These are phyloP conservation scores for Aureobasidium mangrovei DNA, from an alignment of 2,329 filamentous ascomycete genomes.

Conservation along the genomic window DNA sequence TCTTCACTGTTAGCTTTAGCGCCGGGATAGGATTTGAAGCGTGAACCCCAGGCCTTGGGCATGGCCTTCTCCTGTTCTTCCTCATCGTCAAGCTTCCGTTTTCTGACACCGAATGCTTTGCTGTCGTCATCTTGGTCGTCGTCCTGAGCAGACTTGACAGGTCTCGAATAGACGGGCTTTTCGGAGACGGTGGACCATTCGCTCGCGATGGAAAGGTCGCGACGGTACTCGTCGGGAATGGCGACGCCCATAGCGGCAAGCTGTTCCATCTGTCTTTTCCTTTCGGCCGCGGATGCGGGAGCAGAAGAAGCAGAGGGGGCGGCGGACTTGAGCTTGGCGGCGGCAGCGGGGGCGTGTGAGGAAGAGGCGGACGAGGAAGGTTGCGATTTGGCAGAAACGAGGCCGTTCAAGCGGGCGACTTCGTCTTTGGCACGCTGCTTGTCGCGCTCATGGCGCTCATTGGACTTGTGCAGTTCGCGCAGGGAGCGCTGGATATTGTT, in stretches of 20 bases:
- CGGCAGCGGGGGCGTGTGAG: slow-evolving; percentile 26
- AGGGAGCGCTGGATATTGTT: slow-evolving; percentile 81
- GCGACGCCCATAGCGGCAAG: slow-evolving; percentile 78
- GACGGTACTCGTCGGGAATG: slow-evolving; percentile 68
- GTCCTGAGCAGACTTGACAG: slow-evolving; percentile 29
- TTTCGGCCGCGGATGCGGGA: slow-evolving; percentile 52
- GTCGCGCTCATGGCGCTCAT: slow-evolving; percentile 72
- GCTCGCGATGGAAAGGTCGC: slow-evolving; percentile 77
- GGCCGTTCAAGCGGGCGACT: slow-evolving; percentile 73
- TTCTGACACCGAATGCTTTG: slow-evolving; percentile 49
- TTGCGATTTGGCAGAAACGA: slow-evolving; percentile 45
- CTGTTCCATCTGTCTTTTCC: slow-evolving; percentile 79
- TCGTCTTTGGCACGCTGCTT: slow-evolving; percentile 76
- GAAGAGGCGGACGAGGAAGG: slow-evolving; percentile 23
- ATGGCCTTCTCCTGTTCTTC: slow-evolving; percentile 49
- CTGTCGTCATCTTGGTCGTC: slow-evolving; percentile 35
- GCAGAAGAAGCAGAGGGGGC: slow-evolving; percentile 17
- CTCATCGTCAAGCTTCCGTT: slow-evolving; percentile 53
- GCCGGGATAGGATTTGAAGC: slow-evolving; percentile 37
- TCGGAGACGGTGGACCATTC: slow-evolving; percentile 70
- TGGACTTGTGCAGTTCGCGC: slow-evolving; percentile 74
- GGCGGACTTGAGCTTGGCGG: slow-evolving; percentile 25
- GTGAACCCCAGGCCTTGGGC: slow-evolving; percentile 37
- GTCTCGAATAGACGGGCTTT: slow-evolving; percentile 23
- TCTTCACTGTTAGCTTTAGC: slow-evolving; percentile 37